Evolutionary conservation across 2,329 filamentous ascomycete species (phyloP).

Genomic region (Monosporascus cannonballus): DNA sequence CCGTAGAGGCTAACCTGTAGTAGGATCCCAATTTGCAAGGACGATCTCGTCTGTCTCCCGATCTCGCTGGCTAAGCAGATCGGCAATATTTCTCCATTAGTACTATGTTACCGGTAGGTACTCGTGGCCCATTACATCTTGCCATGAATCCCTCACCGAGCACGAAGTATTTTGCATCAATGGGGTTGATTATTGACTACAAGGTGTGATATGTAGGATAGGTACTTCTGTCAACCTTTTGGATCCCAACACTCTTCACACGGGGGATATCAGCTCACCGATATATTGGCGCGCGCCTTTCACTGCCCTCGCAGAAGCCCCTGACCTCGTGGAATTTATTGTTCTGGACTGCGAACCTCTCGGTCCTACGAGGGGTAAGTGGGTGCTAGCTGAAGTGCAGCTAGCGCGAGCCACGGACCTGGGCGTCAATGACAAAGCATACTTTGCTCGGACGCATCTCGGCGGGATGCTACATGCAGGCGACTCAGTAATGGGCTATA

Average conservation of each 20-base stretch:
- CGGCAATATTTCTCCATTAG: constrained; percentile 83
- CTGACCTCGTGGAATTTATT: constrained; percentile 85
- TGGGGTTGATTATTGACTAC: background rate
- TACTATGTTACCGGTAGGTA: constrained; percentile 60
- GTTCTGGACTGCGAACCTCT: constrained; percentile 88
- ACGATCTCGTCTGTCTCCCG: constrained; percentile 90
- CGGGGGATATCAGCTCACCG: constrained; percentile 72
- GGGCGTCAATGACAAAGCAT: constrained; percentile 78
- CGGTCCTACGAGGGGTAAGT: constrained; percentile 71
- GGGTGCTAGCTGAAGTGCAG: constrained; percentile 78
- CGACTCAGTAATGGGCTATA: constrained; percentile 92
- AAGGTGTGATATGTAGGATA: constrained; percentile 46
- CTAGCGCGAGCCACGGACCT: constrained; percentile 83
- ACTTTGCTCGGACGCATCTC: constrained; percentile 85
- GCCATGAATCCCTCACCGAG: background rate
- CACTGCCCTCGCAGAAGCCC: constrained; percentile 72
- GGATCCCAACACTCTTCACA: constrained; percentile 87
- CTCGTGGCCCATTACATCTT: background rate
- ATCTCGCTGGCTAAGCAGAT: constrained; percentile 80
- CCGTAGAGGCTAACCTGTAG: background rate
- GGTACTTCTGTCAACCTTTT: constrained; percentile 86
- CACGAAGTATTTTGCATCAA: background rate
- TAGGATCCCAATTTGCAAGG: constrained; percentile 87
- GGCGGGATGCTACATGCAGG: constrained; percentile 80
- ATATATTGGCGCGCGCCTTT: constrained; percentile 93